Evolutionary conservation across 129 eudicot genomes (phyloP), one percentile per base, ranked within the genome.

Genomic region (Logfia minima): DNA sequence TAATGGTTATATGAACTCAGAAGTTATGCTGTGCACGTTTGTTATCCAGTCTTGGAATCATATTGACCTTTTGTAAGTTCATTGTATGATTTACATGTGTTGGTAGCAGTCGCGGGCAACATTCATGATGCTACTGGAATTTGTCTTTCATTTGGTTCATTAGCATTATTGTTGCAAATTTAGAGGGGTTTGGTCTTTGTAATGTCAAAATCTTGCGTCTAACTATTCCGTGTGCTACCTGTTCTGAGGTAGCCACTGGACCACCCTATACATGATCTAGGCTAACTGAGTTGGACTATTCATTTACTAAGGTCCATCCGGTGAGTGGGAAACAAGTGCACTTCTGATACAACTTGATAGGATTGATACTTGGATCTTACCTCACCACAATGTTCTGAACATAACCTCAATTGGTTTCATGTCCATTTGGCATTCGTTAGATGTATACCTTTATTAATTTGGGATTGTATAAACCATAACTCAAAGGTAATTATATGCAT

Each of bases 31-130:
- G 62, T 66, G 63, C 16, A 6, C 0, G 10, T 75, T 75, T 75
- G 79, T 72, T 72, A 52, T 72, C 31, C 34, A 79, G 53, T 31
- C 73, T 71, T 51, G 78, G 51, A 52, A 32, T 56, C n/a, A 63
- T 70, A 19, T 43, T 21, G 41, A n/a, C 62, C 41, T 64, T 35
- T 35, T 64, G 77, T 32, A 73, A n/a, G 74, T 72, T 41, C 56
- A 31, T 43, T 31, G 34, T 70, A 18, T 78, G 66, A 72, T 65
- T 69, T 32, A 16, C 61, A 76, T 66, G 16, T 11, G 69, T 18
- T 28, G 22, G 69, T 67, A n/a, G 43, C 13, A 64, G 69, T 31
- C 3, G 2, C 22, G 39, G 34, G 16, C 35, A 6, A 31, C 48
- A 41, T 64, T 31, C 37, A 64, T 29, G 16, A 66, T 66, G 51